Conservation (phyloP, 2,329 filamentous ascomycete species). For the Fusarium sulawesiense region DNA sequence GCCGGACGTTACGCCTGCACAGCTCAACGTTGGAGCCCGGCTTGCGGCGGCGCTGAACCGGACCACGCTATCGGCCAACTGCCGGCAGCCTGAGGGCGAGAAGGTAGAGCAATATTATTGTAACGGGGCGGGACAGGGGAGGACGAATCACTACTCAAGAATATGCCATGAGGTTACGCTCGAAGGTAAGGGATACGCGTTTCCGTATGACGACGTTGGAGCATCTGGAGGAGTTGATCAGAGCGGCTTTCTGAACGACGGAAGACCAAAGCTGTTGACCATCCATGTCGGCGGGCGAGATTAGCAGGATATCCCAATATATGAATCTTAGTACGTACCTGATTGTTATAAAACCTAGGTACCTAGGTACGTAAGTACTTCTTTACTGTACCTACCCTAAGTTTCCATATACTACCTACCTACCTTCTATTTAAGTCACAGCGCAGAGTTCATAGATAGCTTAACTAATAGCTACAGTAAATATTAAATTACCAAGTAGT, state of each 20-base stretch:
- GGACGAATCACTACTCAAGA: slow-evolving; percentile 74
- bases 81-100: slow-evolving; percentile 65
- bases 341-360: too few species aligned
- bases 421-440: too few species aligned
- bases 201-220: slow-evolving; percentile 77
- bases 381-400: background rate
- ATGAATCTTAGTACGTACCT: background rate
- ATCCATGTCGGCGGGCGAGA: slow-evolving; percentile 63
- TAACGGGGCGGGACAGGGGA: slow-evolving; percentile 48
- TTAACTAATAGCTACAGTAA: too few species aligned
- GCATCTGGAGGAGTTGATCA: slow-evolving; percentile 67
- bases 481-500: too few species aligned
- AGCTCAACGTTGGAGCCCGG: slow-evolving; percentile 76
- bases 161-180: slow-evolving; percentile 71
- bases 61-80: slow-evolving; percentile 69
- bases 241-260: slow-evolving; percentile 70
- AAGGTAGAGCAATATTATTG: slow-evolving; percentile 63
- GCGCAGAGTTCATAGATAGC: too few species aligned
- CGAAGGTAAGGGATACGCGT: slow-evolving; percentile 73
- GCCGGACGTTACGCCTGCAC: slow-evolving; percentile 56
- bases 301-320: background rate
- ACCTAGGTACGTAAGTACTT: too few species aligned
- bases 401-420: background rate
- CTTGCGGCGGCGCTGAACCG: slow-evolving; percentile 81
- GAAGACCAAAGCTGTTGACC: slow-evolving; percentile 65